phyloP scores from a whole-genome alignment of 2,329 filamentous ascomycete genomes.

The Paramyrothecium roridum region DNA sequence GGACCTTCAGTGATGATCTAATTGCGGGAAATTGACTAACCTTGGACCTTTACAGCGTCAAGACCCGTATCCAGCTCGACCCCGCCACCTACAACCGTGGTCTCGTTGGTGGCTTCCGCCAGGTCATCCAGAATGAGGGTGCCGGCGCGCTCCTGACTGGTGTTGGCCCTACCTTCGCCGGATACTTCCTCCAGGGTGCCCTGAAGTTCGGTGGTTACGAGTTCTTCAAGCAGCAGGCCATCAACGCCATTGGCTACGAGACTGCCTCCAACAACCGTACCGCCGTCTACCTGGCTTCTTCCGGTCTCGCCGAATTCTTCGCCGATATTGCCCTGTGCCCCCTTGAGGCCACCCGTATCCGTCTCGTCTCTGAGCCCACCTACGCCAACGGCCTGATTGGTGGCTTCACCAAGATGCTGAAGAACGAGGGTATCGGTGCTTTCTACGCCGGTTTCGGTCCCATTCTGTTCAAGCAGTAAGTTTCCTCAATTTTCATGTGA shows the following conservation, averaged over 20 bases:
- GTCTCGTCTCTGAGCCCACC: constrained; percentile 83
- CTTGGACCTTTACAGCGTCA: constrained; percentile 60
- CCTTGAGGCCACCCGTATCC: constrained; percentile 89
- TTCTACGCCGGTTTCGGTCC: constrained; percentile 92
- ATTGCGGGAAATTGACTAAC: neutral
- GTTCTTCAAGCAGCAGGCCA: constrained; percentile 92
- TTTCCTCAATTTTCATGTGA: constrained; percentile 14
- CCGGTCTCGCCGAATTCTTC: constrained; percentile 64
- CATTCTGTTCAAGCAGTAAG: constrained; percentile 62
- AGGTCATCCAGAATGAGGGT: constrained; percentile 82
- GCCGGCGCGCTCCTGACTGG: constrained; percentile 83
- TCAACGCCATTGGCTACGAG: constrained; percentile 76
- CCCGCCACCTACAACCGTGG: constrained; percentile 85
- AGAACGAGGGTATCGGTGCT: constrained; percentile 76
- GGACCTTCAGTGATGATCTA: neutral
- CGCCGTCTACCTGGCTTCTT: constrained; percentile 73
- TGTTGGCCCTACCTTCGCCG: constrained; percentile 79
- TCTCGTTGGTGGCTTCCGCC: constrained; percentile 80
- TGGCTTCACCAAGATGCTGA: constrained; percentile 80
- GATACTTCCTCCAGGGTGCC: constrained; percentile 92
- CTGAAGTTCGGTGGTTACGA: constrained; percentile 96
- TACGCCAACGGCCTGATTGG: constrained; percentile 77
- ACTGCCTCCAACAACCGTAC: constrained; percentile 75
- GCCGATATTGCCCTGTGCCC: constrained; percentile 84
- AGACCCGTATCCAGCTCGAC: constrained; percentile 94